Evolutionary conservation across 768 basidiomycete species (phyloP).

Genomic region (Imleria badia): DNA sequence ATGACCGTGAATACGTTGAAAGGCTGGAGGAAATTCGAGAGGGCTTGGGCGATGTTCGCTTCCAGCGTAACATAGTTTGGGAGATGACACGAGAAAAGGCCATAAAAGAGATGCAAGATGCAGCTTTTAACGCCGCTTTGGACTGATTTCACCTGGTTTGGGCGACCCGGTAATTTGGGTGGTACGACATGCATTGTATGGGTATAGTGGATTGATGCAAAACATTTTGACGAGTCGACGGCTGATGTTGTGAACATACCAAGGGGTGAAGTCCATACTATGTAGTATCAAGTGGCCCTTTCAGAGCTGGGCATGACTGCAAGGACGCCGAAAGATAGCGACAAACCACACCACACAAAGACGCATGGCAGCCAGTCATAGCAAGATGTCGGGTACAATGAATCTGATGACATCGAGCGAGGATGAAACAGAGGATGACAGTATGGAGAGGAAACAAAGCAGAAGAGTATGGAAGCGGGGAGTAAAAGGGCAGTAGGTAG

Average conservation of each 20-base stretch:
- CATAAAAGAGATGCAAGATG: conserved; percentile 71
- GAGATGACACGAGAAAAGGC: conserved; percentile 71
- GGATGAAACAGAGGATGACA: no score
- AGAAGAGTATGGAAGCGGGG: no score
- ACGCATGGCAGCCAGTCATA: no score
- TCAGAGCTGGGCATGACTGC: no score
- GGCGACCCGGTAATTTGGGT: not conserved
- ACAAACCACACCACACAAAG: no score
- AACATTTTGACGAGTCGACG: not conserved
- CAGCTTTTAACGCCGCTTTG: conserved; percentile 41
- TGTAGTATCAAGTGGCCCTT: no score
- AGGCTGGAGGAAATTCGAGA: conserved; percentile 83
- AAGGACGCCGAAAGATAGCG: no score
- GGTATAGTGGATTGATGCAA: not conserved
- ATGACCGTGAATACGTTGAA: conserved; percentile 84
- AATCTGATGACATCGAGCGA: no score
- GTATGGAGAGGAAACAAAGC: no score
- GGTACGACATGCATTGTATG: conserved; percentile 1
- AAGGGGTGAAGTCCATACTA: not conserved
- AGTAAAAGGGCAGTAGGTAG: no score
- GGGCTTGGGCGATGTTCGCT: conserved; percentile 69
- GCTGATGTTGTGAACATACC: not conserved
- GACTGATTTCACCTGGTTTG: conserved; percentile 19
- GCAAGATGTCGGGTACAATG: no score
- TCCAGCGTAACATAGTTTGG: conserved; percentile 76